phyloP scores from a whole-genome alignment of 495 filamentous ascomycete species.

The Penicillium herquei region DNA sequence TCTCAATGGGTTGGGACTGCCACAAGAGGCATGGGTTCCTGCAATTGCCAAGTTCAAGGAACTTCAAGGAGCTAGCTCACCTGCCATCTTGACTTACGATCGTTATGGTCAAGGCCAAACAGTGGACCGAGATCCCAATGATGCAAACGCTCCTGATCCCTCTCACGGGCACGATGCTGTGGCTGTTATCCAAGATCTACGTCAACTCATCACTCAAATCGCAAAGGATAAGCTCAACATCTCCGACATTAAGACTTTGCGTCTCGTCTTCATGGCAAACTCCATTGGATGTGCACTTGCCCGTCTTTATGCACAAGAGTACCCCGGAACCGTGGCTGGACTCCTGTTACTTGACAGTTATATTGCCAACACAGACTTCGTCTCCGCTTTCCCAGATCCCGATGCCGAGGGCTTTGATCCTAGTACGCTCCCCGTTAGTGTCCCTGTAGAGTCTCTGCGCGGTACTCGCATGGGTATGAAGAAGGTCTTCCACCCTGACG shows the following conservation, averaged over 20 bases:
- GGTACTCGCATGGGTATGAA: constrained; percentile 39
- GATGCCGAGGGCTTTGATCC: constrained; percentile 48
- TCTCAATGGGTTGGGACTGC: constrained; percentile 59
- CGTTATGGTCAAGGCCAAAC: constrained; percentile 62
- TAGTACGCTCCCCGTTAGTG: constrained; percentile 35
- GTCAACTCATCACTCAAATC: constrained; percentile 47
- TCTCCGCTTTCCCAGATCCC: constrained; percentile 60
- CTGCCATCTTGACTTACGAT: constrained; percentile 60
- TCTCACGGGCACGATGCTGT: constrained; percentile 53
- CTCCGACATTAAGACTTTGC: constrained; percentile 11
- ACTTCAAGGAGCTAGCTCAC: constrained; percentile 23
- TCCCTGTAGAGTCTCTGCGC: constrained; percentile 45
- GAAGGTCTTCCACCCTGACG: constrained; percentile 50
- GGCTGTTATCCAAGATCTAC: constrained; percentile 49
- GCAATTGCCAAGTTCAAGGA: constrained; percentile 43
- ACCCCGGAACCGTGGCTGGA: constrained; percentile 45
- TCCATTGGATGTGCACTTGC: constrained; percentile 60
- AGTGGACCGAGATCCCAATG: constrained; percentile 51
- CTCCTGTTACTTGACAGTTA: constrained; percentile 61
- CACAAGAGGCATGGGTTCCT: constrained; percentile 48
- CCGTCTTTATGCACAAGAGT: constrained; percentile 51
- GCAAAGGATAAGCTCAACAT: constrained; percentile 17
- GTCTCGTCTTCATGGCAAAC: constrained; percentile 53
- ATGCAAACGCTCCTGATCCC: constrained; percentile 35
- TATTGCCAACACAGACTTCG: constrained; percentile 59